These are phyloP conservation scores for Silene vulgaris DNA, from an alignment of 179 eudicot species.

Conservation along the genomic window DNA sequence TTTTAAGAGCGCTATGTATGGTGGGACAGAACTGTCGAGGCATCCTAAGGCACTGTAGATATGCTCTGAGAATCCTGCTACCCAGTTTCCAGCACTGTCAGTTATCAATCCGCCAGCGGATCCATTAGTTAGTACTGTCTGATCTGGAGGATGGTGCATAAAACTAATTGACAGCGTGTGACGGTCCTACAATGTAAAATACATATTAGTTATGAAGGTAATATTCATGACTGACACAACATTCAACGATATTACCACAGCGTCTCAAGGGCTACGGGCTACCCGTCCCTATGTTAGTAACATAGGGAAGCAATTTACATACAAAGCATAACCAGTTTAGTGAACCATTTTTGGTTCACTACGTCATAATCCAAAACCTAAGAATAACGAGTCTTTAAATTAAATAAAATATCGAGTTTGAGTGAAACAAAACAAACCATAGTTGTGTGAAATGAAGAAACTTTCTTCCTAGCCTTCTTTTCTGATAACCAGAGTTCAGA, in stretches of 20 bases:
- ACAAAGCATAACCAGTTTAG: too few species aligned
- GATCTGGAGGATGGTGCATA: slow-evolving; percentile 12
- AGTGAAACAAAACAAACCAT: slow-evolving; percentile 18
- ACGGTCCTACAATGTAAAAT: slow-evolving; percentile 9
- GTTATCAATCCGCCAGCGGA: slow-evolving; percentile 22
- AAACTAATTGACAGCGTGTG: slow-evolving; percentile 18
- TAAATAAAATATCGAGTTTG: neutral
- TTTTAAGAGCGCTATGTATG: slow-evolving; percentile 12
- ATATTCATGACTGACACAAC: too few species aligned
- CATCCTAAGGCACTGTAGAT: neutral
- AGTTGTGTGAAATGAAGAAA: neutral
- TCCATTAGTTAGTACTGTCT: slow-evolving; percentile 12
- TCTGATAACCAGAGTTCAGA: slow-evolving; percentile 5
- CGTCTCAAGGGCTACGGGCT: too few species aligned
- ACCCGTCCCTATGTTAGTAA: too few species aligned
- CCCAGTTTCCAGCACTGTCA: slow-evolving; percentile 20
- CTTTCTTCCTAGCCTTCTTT: slow-evolving; percentile 4
- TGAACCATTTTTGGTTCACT: too few species aligned
- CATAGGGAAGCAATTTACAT: too few species aligned
- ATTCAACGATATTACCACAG: too few species aligned
- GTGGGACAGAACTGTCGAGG: neutral
- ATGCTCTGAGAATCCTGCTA: slow-evolving; percentile 9
- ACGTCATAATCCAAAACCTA: too few species aligned
- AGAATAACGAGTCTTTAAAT: too few species aligned
- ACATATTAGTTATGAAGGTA: too few species aligned